phyloP scores from a whole-genome alignment of 2,329 filamentous ascomycete species.

The Calonectria pauciramosa region DNA sequence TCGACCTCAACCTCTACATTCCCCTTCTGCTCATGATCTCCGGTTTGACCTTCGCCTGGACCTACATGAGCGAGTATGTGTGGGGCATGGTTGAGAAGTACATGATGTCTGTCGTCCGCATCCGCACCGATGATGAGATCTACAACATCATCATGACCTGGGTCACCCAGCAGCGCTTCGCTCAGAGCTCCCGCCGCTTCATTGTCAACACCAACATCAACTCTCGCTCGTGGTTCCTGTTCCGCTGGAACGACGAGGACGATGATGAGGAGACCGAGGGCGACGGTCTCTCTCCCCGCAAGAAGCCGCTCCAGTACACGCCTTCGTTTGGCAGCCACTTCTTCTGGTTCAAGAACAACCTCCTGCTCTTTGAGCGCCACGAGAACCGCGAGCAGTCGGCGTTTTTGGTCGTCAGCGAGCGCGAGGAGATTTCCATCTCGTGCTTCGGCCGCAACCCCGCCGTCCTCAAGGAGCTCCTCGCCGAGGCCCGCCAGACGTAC shows the following conservation, averaged over 20 bases:
- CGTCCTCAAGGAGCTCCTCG: conserved; percentile 72
- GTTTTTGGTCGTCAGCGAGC: conserved; percentile 61
- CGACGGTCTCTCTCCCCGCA: conserved; percentile 48
- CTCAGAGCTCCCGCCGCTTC: conserved; percentile 71
- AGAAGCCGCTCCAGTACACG: conserved; percentile 71
- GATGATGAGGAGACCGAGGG: conserved; percentile 60
- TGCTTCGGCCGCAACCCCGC: conserved; percentile 73
- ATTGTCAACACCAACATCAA: conserved; percentile 75
- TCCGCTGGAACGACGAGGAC: conserved; percentile 59
- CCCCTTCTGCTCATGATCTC: conserved; percentile 67
- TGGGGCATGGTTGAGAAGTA: conserved; percentile 64
- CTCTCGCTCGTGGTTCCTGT: conserved; percentile 65
- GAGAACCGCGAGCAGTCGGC: conserved; percentile 60
- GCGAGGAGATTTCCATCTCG: conserved; percentile 71
- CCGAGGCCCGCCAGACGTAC: conserved; percentile 69
- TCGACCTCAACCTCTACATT: conserved; percentile 75
- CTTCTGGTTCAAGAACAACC: conserved; percentile 74
- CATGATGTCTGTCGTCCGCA: conserved; percentile 75
- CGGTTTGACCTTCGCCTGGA: conserved; percentile 63
- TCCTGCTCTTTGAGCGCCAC: conserved; percentile 70
- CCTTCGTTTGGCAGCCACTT: conserved; percentile 76
- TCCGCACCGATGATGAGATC: conserved; percentile 78
- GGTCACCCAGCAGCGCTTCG: conserved; percentile 74
- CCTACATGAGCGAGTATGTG: conserved; percentile 65
- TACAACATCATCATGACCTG: conserved; percentile 81